Conservation (phyloP, 208 protist genomes). For the Leptomonas seymouri region DNA sequence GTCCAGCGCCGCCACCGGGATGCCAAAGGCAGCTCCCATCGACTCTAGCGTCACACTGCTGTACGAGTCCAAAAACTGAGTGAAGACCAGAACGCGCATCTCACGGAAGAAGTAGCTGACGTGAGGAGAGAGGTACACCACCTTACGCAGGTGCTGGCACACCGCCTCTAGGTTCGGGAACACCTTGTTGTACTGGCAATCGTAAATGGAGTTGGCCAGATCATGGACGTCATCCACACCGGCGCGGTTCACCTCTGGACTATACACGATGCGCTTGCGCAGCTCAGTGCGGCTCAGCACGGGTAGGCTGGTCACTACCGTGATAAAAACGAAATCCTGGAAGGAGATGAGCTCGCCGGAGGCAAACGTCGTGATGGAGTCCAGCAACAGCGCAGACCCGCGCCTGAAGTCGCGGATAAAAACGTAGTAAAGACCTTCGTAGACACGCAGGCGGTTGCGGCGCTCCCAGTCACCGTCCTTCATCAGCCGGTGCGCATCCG, state of each 20-base stretch:
- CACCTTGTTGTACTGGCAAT: conserved; percentile 96
- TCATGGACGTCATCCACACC: conserved; percentile 90
- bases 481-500: conserved; percentile 94
- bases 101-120: conserved; percentile 97
- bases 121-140: conserved; percentile 95
- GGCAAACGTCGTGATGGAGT: conserved; percentile 98
- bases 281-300: conserved; percentile 90
- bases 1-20: conserved; percentile 87
- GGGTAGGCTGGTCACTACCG: conserved; percentile 89
- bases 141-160: conserved; percentile 86
- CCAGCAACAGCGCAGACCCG: conserved; percentile 94
- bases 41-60: conserved; percentile 95
- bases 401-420: conserved; percentile 95
- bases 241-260: conserved; percentile 91
- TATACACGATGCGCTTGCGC: conserved; percentile 90
- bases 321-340: conserved; percentile 96
- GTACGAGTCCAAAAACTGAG: conserved; percentile 99
- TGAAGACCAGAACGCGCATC: conserved; percentile 96
- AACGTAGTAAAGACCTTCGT: conserved; percentile 97
- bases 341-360: conserved; percentile 95
- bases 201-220: conserved; percentile 94
- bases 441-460: conserved; percentile 98
- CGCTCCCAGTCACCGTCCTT: conserved; percentile 99
- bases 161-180: conserved; percentile 93
- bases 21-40: conserved; percentile 97